Evolutionary conservation across 306 rosid genomes (phyloP), one percentile per base, ranked within the genome.

Genomic region (Prunus persica): DNA sequence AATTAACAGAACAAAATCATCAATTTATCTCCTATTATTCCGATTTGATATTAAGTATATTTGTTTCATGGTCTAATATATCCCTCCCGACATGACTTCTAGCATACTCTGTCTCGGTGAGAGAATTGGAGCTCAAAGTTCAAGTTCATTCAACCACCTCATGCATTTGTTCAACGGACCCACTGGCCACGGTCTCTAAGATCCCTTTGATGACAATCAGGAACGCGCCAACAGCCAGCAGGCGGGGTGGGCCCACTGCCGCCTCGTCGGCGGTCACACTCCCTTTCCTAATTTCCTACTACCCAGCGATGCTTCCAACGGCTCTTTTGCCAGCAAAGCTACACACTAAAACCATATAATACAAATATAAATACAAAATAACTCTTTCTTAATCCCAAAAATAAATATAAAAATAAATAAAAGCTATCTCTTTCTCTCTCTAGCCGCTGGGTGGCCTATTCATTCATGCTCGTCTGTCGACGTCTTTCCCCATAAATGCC

Each of bases 401-500:
- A 19, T 52, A 4, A 65, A 38, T 7, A 28, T 15, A 63, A 63
- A 61, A 61, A 15, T 13, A 5, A 12, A 14, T 50, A 69, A 27
- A 19, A 6, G 5, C 56, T 32, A 60, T 67, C 58, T 67, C 76
- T 60, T 11, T 67, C 74, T 73, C 80, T 84, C 70, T 80, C 47
- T 72, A 16, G 71, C 71, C 67, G 75, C 69, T 83, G 47, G 79
- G 52, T 50, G 82, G 78, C 85, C 77, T 50, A 65, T 81, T 84
- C 67, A 68, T 58, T 67, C 74, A 4, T 67, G 22, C 77, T 25
- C 52, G 41, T 34, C 41, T 25, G 20, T 45, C 60, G 30, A 24
- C 8, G 64, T n/a, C 63, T 20, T 76, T 30, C 11, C 58, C 30
- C 30, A 28, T 69, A 52, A 68, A 54, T 63, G 54, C 73, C 84